phyloP scores from a whole-genome alignment of 768 basidiomycete species.

The Austroboletus festivus region DNA sequence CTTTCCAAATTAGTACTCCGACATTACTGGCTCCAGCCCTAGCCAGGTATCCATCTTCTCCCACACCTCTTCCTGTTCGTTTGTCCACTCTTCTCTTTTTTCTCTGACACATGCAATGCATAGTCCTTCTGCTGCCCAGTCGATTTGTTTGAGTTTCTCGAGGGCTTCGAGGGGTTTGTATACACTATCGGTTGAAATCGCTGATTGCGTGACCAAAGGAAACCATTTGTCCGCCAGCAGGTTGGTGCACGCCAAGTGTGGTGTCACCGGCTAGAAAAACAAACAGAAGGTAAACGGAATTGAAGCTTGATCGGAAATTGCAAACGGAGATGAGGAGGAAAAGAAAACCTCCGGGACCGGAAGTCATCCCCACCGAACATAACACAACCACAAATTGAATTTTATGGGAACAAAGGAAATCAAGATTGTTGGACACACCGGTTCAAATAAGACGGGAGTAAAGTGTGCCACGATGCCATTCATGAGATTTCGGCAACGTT shows the following conservation, averaged over 20 bases:
- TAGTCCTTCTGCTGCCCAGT: conserved; percentile 58
- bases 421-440: conserved; percentile 30
- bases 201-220: conserved; percentile 63
- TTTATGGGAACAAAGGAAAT: background rate
- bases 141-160: conserved; percentile 51
- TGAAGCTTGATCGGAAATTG: background rate
- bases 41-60: conserved; percentile 59
- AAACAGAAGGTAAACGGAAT: background rate
- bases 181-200: conserved; percentile 58
- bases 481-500: conserved; percentile 50
- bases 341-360: background rate
- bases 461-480: conserved; percentile 59
- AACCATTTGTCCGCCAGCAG: conserved; percentile 72
- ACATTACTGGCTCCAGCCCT: background rate
- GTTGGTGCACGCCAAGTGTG: conserved; percentile 74
- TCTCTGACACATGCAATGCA: conserved; percentile 56
- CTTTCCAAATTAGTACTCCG: too few relatives aligned
- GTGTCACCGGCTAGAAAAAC: conserved; percentile 43
- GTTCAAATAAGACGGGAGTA: conserved; percentile 70
- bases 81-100: conserved; percentile 65
- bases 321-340: too few relatives aligned
- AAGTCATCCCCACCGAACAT: background rate
- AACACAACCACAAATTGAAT: too few relatives aligned
- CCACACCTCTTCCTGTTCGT: conserved; percentile 61
- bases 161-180: conserved; percentile 73